phyloP scores from a whole-genome alignment of 495 filamentous ascomycete genomes.

The Penicillium taxi region DNA sequence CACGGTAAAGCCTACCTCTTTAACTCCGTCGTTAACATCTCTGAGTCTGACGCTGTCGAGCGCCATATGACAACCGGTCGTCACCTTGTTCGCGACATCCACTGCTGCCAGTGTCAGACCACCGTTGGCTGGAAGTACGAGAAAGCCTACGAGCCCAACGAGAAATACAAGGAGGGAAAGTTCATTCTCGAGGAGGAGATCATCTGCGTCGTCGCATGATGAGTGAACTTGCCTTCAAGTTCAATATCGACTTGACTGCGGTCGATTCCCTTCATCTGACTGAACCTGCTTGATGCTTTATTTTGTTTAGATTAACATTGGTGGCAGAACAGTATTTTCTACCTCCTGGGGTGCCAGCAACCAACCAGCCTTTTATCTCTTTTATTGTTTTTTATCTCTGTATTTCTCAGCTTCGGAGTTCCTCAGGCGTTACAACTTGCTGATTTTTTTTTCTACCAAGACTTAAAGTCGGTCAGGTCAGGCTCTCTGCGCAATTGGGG shows the following conservation, averaged over 20 bases:
- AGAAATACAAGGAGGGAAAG: constrained; percentile 99
- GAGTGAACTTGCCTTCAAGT: constrained; percentile 6
- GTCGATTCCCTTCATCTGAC: not conserved
- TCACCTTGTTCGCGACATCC: constrained; percentile 89
- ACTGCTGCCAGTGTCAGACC: constrained; percentile 79
- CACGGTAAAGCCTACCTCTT: constrained; percentile 98
- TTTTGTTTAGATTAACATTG: not conserved
- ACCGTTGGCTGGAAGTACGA: constrained; percentile 99
- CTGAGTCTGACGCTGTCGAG: constrained; percentile 69
- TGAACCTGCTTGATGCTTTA: not conserved
- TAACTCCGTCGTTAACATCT: constrained; percentile 86
- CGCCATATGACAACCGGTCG: constrained; percentile 98
- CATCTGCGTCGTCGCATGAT: constrained; percentile 68
- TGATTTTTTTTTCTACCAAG: too few relatives aligned
- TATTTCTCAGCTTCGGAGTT: not conserved
- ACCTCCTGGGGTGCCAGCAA: not conserved
- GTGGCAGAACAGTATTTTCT: constrained; percentile 1
- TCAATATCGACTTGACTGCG: not conserved
- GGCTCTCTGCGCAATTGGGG: not conserved
- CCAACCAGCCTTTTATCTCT: not conserved
- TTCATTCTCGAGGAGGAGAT: constrained; percentile 94
- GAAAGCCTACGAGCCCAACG: constrained; percentile 79
- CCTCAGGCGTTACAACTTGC: not conserved
- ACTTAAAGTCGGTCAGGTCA: not conserved
- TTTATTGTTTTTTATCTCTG: too few relatives aligned